These are phyloP conservation scores for Austroboletus rostrupii DNA, from an alignment of 1,284 basidiomycete genomes.

Conservation along the genomic window DNA sequence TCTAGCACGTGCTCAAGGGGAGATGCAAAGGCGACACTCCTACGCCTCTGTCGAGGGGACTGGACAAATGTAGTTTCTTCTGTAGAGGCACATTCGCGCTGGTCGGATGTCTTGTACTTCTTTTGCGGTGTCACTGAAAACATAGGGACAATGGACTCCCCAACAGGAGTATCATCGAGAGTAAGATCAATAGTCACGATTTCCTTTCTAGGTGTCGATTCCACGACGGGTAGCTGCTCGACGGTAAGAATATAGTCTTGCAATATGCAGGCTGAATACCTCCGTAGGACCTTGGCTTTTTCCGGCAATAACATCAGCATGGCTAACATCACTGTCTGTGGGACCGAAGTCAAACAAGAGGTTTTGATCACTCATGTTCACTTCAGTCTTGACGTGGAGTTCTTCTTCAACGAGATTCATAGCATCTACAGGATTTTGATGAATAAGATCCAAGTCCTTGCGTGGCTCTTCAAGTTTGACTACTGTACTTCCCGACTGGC, in stretches of 20 bases:
- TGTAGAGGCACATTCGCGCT: neutral
- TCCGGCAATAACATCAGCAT: neutral
- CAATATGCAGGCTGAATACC: conserved; percentile 9
- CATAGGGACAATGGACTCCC: neutral
- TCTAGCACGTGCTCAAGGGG: conserved; percentile 19
- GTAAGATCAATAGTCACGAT: conserved; percentile 29
- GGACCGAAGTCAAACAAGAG: neutral
- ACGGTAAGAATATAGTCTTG: neutral
- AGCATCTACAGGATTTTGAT: neutral
- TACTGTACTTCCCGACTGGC: neutral
- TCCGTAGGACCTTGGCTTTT: conserved; percentile 2
- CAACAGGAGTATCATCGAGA: conserved; percentile 15
- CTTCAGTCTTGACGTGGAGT: conserved; percentile 2
- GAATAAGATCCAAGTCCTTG: neutral
- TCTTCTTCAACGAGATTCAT: neutral
- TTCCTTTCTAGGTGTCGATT: conserved; percentile 11
- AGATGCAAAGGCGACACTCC: conserved; percentile 31
- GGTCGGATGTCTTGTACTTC: neutral
- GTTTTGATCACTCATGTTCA: neutral
- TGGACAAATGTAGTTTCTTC: conserved; percentile 1
- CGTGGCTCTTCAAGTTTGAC: neutral
- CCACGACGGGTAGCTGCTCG: conserved; percentile 10
- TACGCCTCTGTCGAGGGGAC: conserved; percentile 11
- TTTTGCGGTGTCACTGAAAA: neutral
- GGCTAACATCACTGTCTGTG: neutral